Conservation (phyloP, 2,329 filamentous ascomycete species). For the Aspergillus eucalypticola region DNA sequence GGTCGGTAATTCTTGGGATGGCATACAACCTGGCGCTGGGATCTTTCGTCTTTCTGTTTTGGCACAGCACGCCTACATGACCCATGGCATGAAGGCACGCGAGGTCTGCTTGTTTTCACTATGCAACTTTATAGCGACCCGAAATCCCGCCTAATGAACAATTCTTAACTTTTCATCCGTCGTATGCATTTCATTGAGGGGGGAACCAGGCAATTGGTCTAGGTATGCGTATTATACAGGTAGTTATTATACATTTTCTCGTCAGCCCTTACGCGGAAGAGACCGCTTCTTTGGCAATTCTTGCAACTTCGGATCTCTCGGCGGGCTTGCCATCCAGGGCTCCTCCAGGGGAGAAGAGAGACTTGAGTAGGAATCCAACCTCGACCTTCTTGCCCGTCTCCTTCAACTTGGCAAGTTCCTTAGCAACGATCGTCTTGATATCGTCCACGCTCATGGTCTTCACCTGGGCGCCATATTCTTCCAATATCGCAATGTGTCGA, state of each 20-base stretch:
- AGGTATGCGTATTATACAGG: constrained; percentile 23
- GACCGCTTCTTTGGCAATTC: constrained; percentile 41
- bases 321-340: constrained; percentile 47
- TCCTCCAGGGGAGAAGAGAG: constrained; percentile 44
- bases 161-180: neutral
- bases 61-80: neutral
- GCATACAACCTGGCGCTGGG: constrained; percentile 4
- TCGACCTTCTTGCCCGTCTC: constrained; percentile 38
- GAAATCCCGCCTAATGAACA: neutral
- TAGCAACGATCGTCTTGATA: constrained; percentile 38
- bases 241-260: constrained; percentile 22
- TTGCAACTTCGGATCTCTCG: constrained; percentile 44
- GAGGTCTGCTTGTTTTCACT: neutral
- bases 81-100: neutral
- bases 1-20: neutral
- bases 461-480: constrained; percentile 48
- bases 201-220: neutral
- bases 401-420: constrained; percentile 38
- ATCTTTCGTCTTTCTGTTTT: neutral
- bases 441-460: constrained; percentile 45
- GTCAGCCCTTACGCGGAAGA: constrained; percentile 19
- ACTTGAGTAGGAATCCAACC: constrained; percentile 44
- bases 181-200: neutral
- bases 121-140: neutral
- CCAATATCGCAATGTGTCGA: constrained; percentile 44